phyloP scores from a whole-genome alignment of 805 yeast species.

The Yarrowia sp. region DNA sequence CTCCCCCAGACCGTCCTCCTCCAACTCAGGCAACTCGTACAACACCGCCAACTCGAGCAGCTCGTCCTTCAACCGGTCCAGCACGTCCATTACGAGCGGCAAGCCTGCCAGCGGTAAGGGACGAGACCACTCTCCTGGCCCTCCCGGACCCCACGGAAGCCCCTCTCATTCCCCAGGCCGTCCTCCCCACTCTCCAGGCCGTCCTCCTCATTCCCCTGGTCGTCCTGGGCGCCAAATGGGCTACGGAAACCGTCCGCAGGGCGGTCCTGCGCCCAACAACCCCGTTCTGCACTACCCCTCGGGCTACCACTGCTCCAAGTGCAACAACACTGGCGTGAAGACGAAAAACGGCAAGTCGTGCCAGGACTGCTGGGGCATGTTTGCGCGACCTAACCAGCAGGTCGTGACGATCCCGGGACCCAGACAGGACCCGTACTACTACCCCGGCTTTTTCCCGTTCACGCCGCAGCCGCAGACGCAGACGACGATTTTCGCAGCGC shows the following conservation, averaged over 20 bases:
- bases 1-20: not conserved
- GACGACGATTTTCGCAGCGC: slow-evolving; percentile 20
- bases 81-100: not conserved
- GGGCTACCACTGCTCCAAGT: slow-evolving; percentile 60
- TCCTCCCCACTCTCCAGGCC: not conserved
- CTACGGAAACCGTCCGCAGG: slow-evolving; percentile 29
- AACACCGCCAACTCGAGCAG: not conserved
- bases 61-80: not conserved
- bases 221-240: slow-evolving; percentile 14
- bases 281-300: slow-evolving; percentile 69
- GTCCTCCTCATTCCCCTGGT: slow-evolving; percentile 1
- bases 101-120: not conserved
- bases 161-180: not conserved
- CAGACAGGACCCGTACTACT: slow-evolving; percentile 29
- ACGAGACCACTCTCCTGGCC: not conserved
- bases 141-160: not conserved
- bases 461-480: slow-evolving; percentile 31
- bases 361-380: slow-evolving; percentile 64
- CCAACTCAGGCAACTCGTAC: not conserved
- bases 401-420: slow-evolving; percentile 31
- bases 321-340: slow-evolving; percentile 70
- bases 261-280: slow-evolving; percentile 34
- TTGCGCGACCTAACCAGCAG: slow-evolving; percentile 46
- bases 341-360: slow-evolving; percentile 62
- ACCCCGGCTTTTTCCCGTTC: slow-evolving; percentile 31